These are phyloP conservation scores for Sindora glabra DNA, from an alignment of 306 rosid genomes.

Conservation along the genomic window DNA sequence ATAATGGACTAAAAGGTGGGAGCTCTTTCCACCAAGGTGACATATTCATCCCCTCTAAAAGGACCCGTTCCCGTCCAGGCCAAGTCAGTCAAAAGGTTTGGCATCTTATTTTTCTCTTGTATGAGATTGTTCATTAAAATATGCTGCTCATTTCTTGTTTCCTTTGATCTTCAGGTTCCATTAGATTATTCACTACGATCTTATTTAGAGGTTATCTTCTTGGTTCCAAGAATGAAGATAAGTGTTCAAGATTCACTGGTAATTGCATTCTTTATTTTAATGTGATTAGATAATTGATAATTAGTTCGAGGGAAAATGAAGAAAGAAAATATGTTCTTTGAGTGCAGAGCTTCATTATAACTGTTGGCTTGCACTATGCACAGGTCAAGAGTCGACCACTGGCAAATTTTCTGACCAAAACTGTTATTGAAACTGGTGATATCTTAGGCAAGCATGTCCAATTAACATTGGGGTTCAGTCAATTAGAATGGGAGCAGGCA, in stretches of 20 bases:
- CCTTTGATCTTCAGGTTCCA: conserved; percentile 31
- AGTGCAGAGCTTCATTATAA: conserved; percentile 2
- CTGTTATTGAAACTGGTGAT: conserved; percentile 26
- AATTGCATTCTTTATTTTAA: conserved; percentile 11
- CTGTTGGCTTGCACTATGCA: conserved; percentile 5
- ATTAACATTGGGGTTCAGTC: conserved; percentile 39
- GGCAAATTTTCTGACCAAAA: conserved; percentile 37
- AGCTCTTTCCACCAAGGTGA: conserved; percentile 50
- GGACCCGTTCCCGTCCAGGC: conserved; percentile 52
- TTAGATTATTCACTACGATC: conserved; percentile 50
- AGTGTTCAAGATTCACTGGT: conserved; percentile 45
- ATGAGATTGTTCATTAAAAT: neutral
- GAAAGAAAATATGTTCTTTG: neutral
- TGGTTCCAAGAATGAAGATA: conserved; percentile 53
- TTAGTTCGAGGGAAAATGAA: neutral
- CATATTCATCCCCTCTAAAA: conserved; percentile 33
- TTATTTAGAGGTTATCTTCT: conserved; percentile 51
- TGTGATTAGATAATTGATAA: neutral
- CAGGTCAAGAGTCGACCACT: conserved; percentile 49
- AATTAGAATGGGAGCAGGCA: conserved; percentile 50
- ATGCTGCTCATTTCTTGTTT: conserved; percentile 2
- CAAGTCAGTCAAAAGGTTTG: conserved; percentile 42
- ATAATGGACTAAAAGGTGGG: conserved; percentile 29
- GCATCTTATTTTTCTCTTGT: neutral
- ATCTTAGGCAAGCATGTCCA: conserved; percentile 28